phyloP scores from a whole-genome alignment of 495 filamentous ascomycete genomes.

The Astrothelium macrocarpum region DNA sequence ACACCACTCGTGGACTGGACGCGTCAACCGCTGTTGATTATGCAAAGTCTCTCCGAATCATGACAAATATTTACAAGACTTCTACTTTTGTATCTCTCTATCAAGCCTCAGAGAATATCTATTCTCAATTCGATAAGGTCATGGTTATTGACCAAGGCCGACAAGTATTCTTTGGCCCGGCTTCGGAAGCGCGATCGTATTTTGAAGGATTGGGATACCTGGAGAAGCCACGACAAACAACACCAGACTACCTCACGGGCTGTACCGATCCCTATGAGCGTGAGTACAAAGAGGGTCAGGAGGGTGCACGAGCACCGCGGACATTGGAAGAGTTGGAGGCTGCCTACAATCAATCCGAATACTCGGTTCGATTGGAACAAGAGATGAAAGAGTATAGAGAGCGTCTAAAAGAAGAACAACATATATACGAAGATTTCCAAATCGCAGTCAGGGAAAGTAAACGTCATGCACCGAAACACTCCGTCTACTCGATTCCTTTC shows the following conservation, averaged over 20 bases:
- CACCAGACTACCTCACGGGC: conserved; percentile 75
- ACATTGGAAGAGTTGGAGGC: conserved; percentile 52
- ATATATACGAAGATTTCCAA: conserved; percentile 63
- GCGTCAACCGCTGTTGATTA: conserved; percentile 71
- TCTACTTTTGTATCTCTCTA: conserved; percentile 75
- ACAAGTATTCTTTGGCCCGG: conserved; percentile 72
- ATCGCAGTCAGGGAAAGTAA: conserved; percentile 70
- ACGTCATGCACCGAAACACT: conserved; percentile 56
- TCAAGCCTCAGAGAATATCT: conserved; percentile 77
- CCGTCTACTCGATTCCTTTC: conserved; percentile 74
- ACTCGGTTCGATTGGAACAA: conserved; percentile 43
- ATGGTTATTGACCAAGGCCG: conserved; percentile 69
- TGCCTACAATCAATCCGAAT: conserved; percentile 58
- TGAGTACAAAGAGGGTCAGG: conserved; percentile 57
- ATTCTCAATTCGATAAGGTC: conserved; percentile 79
- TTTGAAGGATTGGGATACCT: conserved; percentile 76
- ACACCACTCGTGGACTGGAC: conserved; percentile 75
- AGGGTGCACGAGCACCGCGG: conserved; percentile 53
- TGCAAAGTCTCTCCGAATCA: conserved; percentile 61
- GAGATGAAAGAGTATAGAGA: conserved; percentile 63
- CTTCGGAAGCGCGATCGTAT: conserved; percentile 58
- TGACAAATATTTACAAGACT: conserved; percentile 70
- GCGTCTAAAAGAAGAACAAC: conserved; percentile 48
- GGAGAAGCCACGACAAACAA: conserved; percentile 71
- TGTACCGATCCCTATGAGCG: conserved; percentile 78